Percentiles rank a stretch among this genome's conserved stretches.
phyloP scores from a whole-genome alignment of 129 eudicot species.

The Pulicaria dysenterica region DNA sequence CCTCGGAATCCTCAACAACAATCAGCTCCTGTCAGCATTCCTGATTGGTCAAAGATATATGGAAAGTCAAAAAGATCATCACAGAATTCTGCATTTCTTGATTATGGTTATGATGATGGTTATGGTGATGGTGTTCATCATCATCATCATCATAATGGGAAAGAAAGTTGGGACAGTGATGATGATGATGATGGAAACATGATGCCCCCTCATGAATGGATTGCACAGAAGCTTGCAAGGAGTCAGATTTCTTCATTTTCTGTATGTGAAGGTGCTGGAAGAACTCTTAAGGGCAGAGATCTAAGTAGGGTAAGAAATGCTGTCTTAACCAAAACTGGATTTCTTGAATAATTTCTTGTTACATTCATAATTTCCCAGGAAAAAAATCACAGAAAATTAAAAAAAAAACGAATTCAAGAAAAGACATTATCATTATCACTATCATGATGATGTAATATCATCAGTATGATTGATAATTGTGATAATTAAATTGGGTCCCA shows the following conservation, averaged over 20 bases:
- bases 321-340: slow-evolving; percentile 72
- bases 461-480: slow-evolving; percentile 43
- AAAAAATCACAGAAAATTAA: not conserved
- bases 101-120: slow-evolving; percentile 30
- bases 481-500: slow-evolving; percentile 48
- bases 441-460: slow-evolving; percentile 47
- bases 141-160: slow-evolving; percentile 21
- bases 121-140: slow-evolving; percentile 5
- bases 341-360: slow-evolving; percentile 54
- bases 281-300: slow-evolving; percentile 92
- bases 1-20: slow-evolving; percentile 45
- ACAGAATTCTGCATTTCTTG: slow-evolving; percentile 41
- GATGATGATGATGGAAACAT: slow-evolving; percentile 46
- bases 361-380: slow-evolving; percentile 25
- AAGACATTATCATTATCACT: slow-evolving; percentile 25
- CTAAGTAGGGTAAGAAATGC: slow-evolving; percentile 84
- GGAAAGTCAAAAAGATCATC: slow-evolving; percentile 49
- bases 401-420: slow-evolving; percentile 2
- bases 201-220: slow-evolving; percentile 93
- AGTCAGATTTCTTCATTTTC: slow-evolving; percentile 74
- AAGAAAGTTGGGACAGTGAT: slow-evolving; percentile 34
- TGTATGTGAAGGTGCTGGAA: slow-evolving; percentile 91
- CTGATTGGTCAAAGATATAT: slow-evolving; percentile 88
- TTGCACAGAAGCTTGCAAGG: slow-evolving; percentile 71
- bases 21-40: slow-evolving; percentile 79